phyloP scores from a whole-genome alignment of 257 asterid genomes.

The Asclepias syriaca region DNA sequence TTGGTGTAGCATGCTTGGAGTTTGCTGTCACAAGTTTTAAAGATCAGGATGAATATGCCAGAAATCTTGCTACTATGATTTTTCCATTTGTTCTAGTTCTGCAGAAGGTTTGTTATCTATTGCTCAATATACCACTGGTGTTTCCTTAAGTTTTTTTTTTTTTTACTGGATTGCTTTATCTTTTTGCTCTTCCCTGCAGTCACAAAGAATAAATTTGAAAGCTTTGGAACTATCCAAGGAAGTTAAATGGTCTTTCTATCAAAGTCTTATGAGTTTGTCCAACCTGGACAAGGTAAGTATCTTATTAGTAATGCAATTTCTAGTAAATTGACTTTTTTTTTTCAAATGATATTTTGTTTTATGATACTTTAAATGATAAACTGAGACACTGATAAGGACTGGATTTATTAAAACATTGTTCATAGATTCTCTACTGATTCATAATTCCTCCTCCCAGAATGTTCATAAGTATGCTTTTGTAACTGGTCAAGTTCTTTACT shows the following conservation, averaged over 20 bases:
- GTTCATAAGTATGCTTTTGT: too few species aligned
- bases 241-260: constrained; percentile 68
- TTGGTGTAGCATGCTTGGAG: constrained; percentile 56
- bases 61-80: constrained; percentile 42
- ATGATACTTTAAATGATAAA: background rate
- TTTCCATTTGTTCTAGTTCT: constrained; percentile 66
- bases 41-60: constrained; percentile 42
- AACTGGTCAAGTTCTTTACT: too few species aligned
- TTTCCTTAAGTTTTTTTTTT: constrained; percentile 15
- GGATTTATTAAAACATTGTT: background rate
- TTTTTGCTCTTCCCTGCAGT: constrained; percentile 36
- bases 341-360: background rate
- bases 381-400: background rate
- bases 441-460: background rate
- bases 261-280: constrained; percentile 43
- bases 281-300: constrained; percentile 45
- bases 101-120: constrained; percentile 55
- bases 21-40: constrained; percentile 47
- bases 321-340: background rate
- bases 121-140: constrained; percentile 1
- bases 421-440: background rate
- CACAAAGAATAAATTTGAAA: constrained; percentile 54
- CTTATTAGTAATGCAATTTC: background rate
- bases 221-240: constrained; percentile 69
- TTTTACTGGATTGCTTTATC: constrained; percentile 18